phyloP scores from a whole-genome alignment of 192 early-diverging fungal genomes.

The Gonapodya prolifera region DNA sequence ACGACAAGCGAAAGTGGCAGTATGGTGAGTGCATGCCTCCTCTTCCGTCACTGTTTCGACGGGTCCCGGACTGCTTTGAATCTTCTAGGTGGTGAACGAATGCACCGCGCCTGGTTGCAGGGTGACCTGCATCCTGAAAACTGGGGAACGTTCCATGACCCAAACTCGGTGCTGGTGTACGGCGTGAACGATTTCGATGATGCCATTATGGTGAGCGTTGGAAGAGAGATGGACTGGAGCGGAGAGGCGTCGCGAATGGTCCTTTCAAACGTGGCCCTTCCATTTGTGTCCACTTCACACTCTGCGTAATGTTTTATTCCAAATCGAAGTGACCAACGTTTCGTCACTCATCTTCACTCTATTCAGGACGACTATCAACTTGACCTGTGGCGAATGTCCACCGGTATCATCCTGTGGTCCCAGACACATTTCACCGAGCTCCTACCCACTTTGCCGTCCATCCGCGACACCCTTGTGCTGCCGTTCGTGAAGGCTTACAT shows the following conservation, averaged over 20 bases:
- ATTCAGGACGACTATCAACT: background rate
- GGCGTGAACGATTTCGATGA: constrained; percentile 5
- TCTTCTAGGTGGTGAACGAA: background rate
- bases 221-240: background rate
- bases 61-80: background rate
- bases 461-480: background rate
- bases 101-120: background rate
- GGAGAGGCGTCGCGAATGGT: too few species aligned
- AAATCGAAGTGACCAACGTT: too few species aligned
- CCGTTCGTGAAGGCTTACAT: background rate
- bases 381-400: background rate
- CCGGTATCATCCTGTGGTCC: background rate
- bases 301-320: too few species aligned
- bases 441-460: background rate
- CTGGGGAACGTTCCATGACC: constrained; percentile 1
- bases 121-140: constrained; percentile 1
- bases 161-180: background rate
- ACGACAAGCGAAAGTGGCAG: background rate
- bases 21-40: background rate
- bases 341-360: background rate
- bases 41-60: background rate
- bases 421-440: background rate
- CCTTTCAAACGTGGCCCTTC: too few species aligned
- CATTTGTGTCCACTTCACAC: too few species aligned
- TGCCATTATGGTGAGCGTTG: background rate